phyloP scores from a whole-genome alignment of 75 land plant genomes.

The Chamaecyparis obtusa region DNA sequence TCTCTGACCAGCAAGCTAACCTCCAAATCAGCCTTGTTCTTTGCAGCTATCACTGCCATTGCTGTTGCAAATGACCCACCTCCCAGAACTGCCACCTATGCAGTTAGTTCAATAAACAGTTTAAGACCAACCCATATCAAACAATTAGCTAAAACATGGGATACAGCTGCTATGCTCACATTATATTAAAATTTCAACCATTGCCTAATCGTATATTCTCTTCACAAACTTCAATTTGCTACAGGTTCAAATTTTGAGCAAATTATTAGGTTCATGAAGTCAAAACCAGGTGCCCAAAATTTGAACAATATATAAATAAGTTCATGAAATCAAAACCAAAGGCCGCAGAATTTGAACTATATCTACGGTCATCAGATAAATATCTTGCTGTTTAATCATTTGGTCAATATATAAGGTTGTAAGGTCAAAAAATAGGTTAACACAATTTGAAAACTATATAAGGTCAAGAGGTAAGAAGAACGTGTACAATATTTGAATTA shows the following conservation, averaged over 20 bases:
- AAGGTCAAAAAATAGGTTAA: not conserved
- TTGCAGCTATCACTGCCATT: constrained; percentile 82
- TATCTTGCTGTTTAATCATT: not conserved
- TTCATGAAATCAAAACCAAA: not conserved
- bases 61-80: constrained; percentile 98
- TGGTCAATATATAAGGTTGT: not conserved
- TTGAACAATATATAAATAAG: not conserved
- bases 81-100: constrained; percentile 80
- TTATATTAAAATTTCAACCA: not conserved
- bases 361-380: not conserved
- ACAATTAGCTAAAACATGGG: not conserved
- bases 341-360: not conserved
- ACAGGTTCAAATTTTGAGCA: not conserved
- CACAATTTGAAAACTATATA: not conserved
- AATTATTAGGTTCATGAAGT: not conserved
- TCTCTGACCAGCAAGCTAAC: constrained; percentile 80
- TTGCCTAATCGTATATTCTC: not conserved
- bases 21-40: constrained; percentile 75
- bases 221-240: not conserved
- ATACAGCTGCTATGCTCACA: not conserved
- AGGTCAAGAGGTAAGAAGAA: not conserved
- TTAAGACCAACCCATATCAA: not conserved
- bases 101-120: not conserved
- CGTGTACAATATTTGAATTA: not conserved
- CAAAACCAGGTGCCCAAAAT: not conserved